Base-by-base conservation (phyloP, 306 rosid species). In the Gleditsia sinensis region DNA sequence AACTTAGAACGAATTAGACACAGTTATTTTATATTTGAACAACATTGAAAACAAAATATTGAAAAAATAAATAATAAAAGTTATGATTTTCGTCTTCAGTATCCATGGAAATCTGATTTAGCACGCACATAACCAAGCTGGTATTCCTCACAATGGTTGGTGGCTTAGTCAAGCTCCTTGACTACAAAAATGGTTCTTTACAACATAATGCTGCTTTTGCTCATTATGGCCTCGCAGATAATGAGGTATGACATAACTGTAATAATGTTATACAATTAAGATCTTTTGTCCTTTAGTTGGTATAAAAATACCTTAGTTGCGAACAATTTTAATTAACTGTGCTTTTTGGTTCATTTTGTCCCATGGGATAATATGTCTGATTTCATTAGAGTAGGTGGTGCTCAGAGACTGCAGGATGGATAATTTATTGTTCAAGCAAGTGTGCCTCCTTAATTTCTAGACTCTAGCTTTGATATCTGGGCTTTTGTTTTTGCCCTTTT, bases 161-260 rank as follows among this genome's bases (percentile, higher is more conserved):
- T 64, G 99, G 97, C 77, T 83, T 95, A 75, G 81, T 95, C 72
- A 90, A 95, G 86, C 99, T 95, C 84, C 94, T 95, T 75, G 98
- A 95, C 88, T 92, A 97, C 1, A 92, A 89, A 88, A 95, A 92
- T 83, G 99, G 99, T 68, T 92, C 99, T 42, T 79, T 95, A 85
- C 99, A 95, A 80, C 99, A 95, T 82, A 95, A 95, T 88, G 97
- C 98, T 27, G 99, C 99, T 66, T 95, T 95, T 83, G 92, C 99
- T 58, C 96, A 92, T 71, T 95, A 95, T 79, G 99, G 99, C 60
- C 97, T 95, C 73, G 97, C 99, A 30, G 99, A 95, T 76, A 95
- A 95, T 49, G 99, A 95, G 95, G 98, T 94, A 70, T 69, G 80
- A 1, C 71, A 33, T 61, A 46, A 65, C 33, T n/a, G n/a, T 64